A percentile compares a stretch with the other conserved stretches of the same genome.
These are phyloP conservation scores for Lentinula edodes DNA, from an alignment of 768 basidiomycete genomes.

Conservation along the genomic window DNA sequence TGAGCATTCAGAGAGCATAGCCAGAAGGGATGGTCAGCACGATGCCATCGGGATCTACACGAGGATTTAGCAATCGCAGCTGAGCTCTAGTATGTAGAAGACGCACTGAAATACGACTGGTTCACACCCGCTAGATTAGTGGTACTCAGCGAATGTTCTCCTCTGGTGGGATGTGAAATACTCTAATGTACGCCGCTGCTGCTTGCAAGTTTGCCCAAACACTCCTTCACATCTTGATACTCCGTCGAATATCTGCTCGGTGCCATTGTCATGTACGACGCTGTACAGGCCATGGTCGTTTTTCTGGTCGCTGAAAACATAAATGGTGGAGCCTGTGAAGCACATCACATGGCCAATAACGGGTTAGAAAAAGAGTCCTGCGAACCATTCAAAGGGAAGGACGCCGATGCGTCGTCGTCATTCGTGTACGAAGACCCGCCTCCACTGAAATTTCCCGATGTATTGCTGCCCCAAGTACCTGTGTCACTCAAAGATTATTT, in stretches of 20 bases:
- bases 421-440: slow-evolving; percentile 39
- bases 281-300: slow-evolving; percentile 42
- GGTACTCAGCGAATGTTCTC: slow-evolving; percentile 31
- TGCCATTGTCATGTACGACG: slow-evolving; percentile 30
- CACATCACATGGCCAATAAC: background rate
- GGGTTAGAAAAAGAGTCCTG: background rate
- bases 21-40: slow-evolving; percentile 36
- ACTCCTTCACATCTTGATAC: slow-evolving; percentile 42
- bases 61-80: background rate
- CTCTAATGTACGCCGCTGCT: slow-evolving; percentile 35
- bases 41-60: slow-evolving; percentile 37
- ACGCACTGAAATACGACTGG: slow-evolving; percentile 37
- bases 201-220: slow-evolving; percentile 41
- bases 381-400: slow-evolving; percentile 36
- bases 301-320: slow-evolving; percentile 44
- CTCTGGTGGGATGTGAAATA: slow-evolving; percentile 35
- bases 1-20: slow-evolving; percentile 31
- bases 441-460: slow-evolving; percentile 37
- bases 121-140: slow-evolving; percentile 37
- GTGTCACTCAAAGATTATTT: slow-evolving; percentile 29
- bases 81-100: background rate
- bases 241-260: slow-evolving; percentile 29
- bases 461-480: slow-evolving; percentile 38
- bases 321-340: slow-evolving; percentile 33
- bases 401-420: slow-evolving; percentile 31